phyloP scores from a whole-genome alignment of 1,284 basidiomycete species.

The Fomitopsis schrenkii region DNA sequence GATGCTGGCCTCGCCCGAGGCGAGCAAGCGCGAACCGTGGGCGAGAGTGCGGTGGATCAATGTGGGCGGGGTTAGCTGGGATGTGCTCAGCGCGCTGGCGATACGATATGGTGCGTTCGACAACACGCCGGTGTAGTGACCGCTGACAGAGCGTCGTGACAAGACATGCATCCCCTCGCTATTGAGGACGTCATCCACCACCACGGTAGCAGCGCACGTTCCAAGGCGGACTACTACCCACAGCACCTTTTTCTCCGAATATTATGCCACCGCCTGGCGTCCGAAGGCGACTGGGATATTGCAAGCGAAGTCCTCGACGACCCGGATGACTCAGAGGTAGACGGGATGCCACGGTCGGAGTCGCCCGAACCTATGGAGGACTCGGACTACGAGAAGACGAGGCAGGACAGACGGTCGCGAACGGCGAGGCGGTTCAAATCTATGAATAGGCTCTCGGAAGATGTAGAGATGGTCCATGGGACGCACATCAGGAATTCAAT shows the following conservation, averaged over 20 bases:
- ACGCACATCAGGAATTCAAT: background rate
- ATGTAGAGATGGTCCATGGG: background rate
- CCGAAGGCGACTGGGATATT: constrained; percentile 19
- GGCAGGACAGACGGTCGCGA: constrained; percentile 18
- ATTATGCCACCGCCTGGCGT: constrained; percentile 51
- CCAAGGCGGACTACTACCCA: constrained; percentile 67
- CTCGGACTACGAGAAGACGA: constrained; percentile 16
- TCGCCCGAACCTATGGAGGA: constrained; percentile 35
- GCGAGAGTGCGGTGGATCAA: constrained; percentile 72
- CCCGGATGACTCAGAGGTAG: constrained; percentile 6
- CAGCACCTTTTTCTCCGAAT: constrained; percentile 64
- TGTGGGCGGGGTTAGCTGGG: constrained; percentile 67
- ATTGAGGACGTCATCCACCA: constrained; percentile 65
- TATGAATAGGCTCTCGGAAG: background rate
- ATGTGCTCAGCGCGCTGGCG: constrained; percentile 62
- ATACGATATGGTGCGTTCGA: constrained; percentile 49
- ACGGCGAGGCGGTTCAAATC: background rate
- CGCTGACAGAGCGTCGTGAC: background rate
- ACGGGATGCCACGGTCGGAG: constrained; percentile 27
- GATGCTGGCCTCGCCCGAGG: constrained; percentile 38
- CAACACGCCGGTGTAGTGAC: background rate
- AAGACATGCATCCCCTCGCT: constrained; percentile 65
- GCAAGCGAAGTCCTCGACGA: background rate
- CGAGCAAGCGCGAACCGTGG: constrained; percentile 45
- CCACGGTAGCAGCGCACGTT: constrained; percentile 44